Base-by-base conservation (phyloP, 768 basidiomycete species). In the Ramaria sp. region DNA sequence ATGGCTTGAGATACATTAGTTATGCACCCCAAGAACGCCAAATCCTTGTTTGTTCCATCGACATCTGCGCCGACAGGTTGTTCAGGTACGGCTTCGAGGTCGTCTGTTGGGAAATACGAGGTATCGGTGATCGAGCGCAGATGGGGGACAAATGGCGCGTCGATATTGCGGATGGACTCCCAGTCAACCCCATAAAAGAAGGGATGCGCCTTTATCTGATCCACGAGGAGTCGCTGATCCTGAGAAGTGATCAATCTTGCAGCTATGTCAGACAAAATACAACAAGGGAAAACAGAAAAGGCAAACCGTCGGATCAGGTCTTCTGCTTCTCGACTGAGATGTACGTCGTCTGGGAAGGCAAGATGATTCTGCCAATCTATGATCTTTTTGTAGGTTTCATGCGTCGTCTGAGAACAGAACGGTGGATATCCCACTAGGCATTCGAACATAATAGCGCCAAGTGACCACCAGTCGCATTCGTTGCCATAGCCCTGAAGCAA, bases 391-490 rank as follows among this genome's bases (percentile, higher is more conserved):
- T 99, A 99, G 22, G 94, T 97, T 62, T 98, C 95, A 64, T 95
- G 91, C 20, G 96, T 93, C 53, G 88, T 88, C 68, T 98, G 93
- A 4, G 92, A 91, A 70, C 92, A 97, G 74, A 97, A 94, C 0
- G 92, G 93, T 22, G 94, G 92, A 70, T 96, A 98, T 55, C 96
- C 96, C 62, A 98, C 91, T 22, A 98, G 74, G 70, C 88, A 96
- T 71, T 98, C 95, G 68, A 96, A 99, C 88, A 91, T 94, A 74
- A 98, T 97, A 17, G 93, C 91, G 4, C 96, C 96, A 30, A 98
- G 78, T 7, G 94, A 96, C 96, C 96, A 99, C 93, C 94, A 98
- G 70, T 99, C 96, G 66, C 94, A 97, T 70, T 95, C 94, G 65
- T 94, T 91, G 22, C 91, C 92, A 68, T 98, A 98, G n/a, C 96